Base-by-base conservation (phyloP, 139 green algal genomes). In the Volvox reticuliferus region DNA sequence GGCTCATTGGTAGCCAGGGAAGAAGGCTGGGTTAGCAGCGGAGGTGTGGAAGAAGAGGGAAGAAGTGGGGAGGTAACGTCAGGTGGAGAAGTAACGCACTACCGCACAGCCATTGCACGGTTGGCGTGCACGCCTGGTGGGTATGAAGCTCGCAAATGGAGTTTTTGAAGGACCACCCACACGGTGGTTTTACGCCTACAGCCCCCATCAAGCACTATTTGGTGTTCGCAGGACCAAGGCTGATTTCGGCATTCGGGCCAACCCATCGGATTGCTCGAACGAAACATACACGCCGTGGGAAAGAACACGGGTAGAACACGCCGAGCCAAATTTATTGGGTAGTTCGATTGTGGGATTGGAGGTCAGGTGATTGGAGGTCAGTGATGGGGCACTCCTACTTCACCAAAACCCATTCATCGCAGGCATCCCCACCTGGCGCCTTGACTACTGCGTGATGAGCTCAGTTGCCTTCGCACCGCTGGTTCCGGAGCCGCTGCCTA, bases 401-500 rank as follows among this genome's bases (percentile, higher is more conserved):
- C 35, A 63, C 35, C 77, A n/a, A 3, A 35, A 26, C 69, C 69
- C 28, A 19, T 69, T 75, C 35, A 50, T 82, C 33, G 61, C 33
- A 65, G 91, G 88, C 62, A 82, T 19, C 5, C 65, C 71, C 79
- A 91, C 50, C 30, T 87, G 65, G 55, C 79, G 82, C 12, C 37
- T 87, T 1, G 85, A 87, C 35, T 88, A 63, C 90, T 69, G 69
- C 79, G 19, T 82, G 16, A 55, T 73, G 63, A 44, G 30, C 50
- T 88, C 81, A 37, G 62, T 84, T 35, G 88, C 75, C 50, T 88
- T 83, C 36, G 88, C 69, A 2, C 67, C 61, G 12, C 37, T 83
- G 14, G 67, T 78, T 13, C 75, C 75, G 37, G 86, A 91, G 61
- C 76, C 75, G 2, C 79, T 86, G 21, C 30, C 82, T 0, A 36